A percentile compares a stretch with the other conserved stretches of the same genome.
Conservation (phyloP, 768 basidiomycete species). For the Phylloporus sp. region DNA sequence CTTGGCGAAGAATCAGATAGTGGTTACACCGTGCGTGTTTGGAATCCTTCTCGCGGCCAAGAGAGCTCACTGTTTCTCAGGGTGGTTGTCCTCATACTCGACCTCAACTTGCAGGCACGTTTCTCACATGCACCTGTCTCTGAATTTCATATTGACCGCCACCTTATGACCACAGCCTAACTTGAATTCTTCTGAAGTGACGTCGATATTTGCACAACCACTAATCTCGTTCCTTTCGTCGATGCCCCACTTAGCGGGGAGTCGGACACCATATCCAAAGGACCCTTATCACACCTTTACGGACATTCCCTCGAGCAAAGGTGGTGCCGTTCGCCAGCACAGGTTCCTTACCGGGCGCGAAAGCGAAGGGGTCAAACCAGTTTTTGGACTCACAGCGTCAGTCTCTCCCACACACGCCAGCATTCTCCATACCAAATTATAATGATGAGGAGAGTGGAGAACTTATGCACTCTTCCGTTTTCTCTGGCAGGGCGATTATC, state of each 20-base stretch:
- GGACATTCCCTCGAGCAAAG: slow-evolving; percentile 49
- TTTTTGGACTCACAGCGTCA: slow-evolving; percentile 84
- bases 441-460: not conserved
- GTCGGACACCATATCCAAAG: slow-evolving; percentile 46
- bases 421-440: not conserved
- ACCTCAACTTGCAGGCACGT: slow-evolving; percentile 64
- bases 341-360: slow-evolving; percentile 85
- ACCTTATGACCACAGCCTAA: slow-evolving; percentile 51
- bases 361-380: slow-evolving; percentile 80
- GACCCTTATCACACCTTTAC: slow-evolving; percentile 57
- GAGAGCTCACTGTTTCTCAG: slow-evolving; percentile 34
- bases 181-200: slow-evolving; percentile 75
- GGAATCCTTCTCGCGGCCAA: not conserved
- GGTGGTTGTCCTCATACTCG: slow-evolving; percentile 81
- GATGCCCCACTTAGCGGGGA: slow-evolving; percentile 55
- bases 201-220: slow-evolving; percentile 82
- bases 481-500: slow-evolving; percentile 42
- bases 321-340: slow-evolving; percentile 52
- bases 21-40: slow-evolving; percentile 80
- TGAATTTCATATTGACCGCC: not conserved
- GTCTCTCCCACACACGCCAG: slow-evolving; percentile 24
- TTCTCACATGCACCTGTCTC: not conserved
- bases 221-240: slow-evolving; percentile 67
- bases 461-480: not conserved
- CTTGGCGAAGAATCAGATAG: slow-evolving; percentile 61